Conservation (phyloP, 768 basidiomycete genomes). For the Trametes meyenii region DNA sequence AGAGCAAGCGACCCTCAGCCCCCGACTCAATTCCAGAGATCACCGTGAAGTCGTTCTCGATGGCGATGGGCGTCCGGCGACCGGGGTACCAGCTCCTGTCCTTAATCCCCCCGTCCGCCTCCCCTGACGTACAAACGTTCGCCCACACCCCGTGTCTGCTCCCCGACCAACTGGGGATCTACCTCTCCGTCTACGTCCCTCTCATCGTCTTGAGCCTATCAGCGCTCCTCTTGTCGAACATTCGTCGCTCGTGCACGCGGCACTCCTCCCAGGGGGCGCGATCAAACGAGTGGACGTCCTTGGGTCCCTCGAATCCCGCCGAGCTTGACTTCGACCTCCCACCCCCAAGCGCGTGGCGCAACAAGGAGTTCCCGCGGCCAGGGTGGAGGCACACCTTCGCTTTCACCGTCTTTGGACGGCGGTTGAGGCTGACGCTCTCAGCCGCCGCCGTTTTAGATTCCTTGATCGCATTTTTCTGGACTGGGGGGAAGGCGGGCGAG, state of each 20-base stretch:
- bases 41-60: slow-evolving; percentile 87
- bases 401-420: slow-evolving; percentile 4
- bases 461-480: slow-evolving; percentile 11
- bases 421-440: slow-evolving; percentile 3
- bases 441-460: neutral
- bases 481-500: neutral
- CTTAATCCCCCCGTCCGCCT: slow-evolving; percentile 47
- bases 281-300: slow-evolving; percentile 12
- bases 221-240: slow-evolving; percentile 39
- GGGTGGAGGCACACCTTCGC: slow-evolving; percentile 15
- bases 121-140: slow-evolving; percentile 38
- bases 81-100: slow-evolving; percentile 94
- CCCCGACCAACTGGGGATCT: slow-evolving; percentile 84
- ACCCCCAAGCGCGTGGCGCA: slow-evolving; percentile 26
- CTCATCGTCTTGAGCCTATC: slow-evolving; percentile 62
- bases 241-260: slow-evolving; percentile 27
- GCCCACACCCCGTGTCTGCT: slow-evolving; percentile 72
- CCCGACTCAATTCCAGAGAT: slow-evolving; percentile 61
- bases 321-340: slow-evolving; percentile 24
- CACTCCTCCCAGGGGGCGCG: slow-evolving; percentile 7
- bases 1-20: slow-evolving; percentile 21
- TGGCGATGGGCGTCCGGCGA: slow-evolving; percentile 81
- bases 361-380: slow-evolving; percentile 20
- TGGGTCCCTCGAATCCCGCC: slow-evolving; percentile 13
- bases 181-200: slow-evolving; percentile 72